These are phyloP conservation scores for Aquanectria penicillioides DNA, from an alignment of 2,329 filamentous ascomycete species.

Conservation along the genomic window DNA sequence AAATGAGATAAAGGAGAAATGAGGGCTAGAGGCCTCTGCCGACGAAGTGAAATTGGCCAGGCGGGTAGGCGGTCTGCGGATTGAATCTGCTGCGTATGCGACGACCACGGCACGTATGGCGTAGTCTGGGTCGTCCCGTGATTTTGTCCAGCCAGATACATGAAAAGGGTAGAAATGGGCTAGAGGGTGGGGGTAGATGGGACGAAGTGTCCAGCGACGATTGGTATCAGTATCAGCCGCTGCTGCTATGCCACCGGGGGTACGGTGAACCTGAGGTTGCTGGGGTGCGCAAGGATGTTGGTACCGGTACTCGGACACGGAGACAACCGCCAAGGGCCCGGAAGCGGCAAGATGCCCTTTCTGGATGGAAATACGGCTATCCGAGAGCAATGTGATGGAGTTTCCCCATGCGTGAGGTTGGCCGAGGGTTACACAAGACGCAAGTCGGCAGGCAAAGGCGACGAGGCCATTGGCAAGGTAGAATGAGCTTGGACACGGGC, in stretches of 20 bases:
- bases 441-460: constrained; percentile 33
- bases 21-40: neutral
- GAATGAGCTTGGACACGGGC: constrained; percentile 22
- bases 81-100: constrained; percentile 25
- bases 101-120: constrained; percentile 32
- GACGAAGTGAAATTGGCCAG: constrained; percentile 13
- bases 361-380: constrained; percentile 29
- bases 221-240: constrained; percentile 38
- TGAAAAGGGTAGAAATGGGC: constrained; percentile 33
- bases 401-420: constrained; percentile 32
- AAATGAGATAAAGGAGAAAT: constrained; percentile 1
- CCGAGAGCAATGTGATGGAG: constrained; percentile 24
- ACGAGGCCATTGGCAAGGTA: constrained; percentile 32
- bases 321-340: constrained; percentile 24
- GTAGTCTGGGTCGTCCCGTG: constrained; percentile 30
- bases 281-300: constrained; percentile 35
- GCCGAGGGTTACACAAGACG: constrained; percentile 36
- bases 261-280: constrained; percentile 34
- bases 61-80: constrained; percentile 30
- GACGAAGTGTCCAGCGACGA: constrained; percentile 36
- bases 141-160: constrained; percentile 32
- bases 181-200: constrained; percentile 40
- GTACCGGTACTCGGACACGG: constrained; percentile 28
- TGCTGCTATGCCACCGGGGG: constrained; percentile 32
- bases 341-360: constrained; percentile 28